A percentile compares a stretch with the other conserved stretches of the same genome.
phyloP scores from a whole-genome alignment of 2,329 filamentous ascomycete species.

The Gliomastix tumulicola region DNA sequence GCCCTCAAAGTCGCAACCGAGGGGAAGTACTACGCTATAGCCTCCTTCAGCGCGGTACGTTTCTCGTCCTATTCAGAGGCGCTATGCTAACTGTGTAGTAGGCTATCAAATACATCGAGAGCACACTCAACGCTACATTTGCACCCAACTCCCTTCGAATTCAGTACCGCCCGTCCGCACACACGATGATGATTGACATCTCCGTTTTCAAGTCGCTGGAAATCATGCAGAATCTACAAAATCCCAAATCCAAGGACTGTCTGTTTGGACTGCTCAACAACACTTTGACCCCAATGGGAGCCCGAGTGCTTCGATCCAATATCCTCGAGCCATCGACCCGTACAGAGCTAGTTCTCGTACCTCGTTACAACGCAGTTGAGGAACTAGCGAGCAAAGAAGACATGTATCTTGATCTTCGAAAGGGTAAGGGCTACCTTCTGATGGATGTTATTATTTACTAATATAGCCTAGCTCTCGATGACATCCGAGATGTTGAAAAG shows the following conservation, averaged over 20 bases:
- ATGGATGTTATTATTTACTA: too few species aligned
- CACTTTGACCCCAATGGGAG: slow-evolving; percentile 83
- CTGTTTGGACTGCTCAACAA: slow-evolving; percentile 81
- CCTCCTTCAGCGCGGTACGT: slow-evolving; percentile 76
- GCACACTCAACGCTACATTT: slow-evolving; percentile 62
- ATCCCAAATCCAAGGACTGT: slow-evolving; percentile 71
- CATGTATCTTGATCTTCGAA: slow-evolving; percentile 71
- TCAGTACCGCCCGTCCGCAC: slow-evolving; percentile 79
- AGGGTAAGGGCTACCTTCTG: slow-evolving; percentile 38
- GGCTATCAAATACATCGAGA: slow-evolving; percentile 76
- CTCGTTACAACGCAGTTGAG: slow-evolving; percentile 74
- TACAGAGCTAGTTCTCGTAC: slow-evolving; percentile 55
- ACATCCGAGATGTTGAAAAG: slow-evolving; percentile 73
- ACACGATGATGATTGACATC: slow-evolving; percentile 93
- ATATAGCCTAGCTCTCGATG: slow-evolving; percentile 61
- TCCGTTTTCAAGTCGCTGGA: slow-evolving; percentile 83
- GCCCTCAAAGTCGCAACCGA: slow-evolving; percentile 71
- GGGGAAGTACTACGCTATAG: slow-evolving; percentile 82
- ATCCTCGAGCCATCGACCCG: slow-evolving; percentile 82
- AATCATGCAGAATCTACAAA: slow-evolving; percentile 79
- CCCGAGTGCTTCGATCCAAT: slow-evolving; percentile 73
- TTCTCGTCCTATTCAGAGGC: neutral
- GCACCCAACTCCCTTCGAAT: slow-evolving; percentile 75
- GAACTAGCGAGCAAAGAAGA: slow-evolving; percentile 78
- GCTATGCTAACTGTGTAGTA: slow-evolving; percentile 24